Base-by-base conservation (phyloP, 1,139 yeast genomes). In the Hansenula sp. region DNA sequence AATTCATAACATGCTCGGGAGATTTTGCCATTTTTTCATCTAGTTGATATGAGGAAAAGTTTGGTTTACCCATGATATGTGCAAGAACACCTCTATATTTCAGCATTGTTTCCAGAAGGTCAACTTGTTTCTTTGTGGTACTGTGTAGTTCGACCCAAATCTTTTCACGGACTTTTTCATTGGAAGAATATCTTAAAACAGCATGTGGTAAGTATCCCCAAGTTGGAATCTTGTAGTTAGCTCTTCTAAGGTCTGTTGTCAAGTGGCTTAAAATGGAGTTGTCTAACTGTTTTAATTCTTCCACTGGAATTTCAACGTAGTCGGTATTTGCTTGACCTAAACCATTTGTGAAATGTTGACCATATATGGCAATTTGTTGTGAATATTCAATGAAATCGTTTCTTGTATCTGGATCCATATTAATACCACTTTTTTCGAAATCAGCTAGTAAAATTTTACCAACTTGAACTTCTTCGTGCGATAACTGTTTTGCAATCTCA, bases 371-470 rank as follows among this genome's bases (percentile, higher is more conserved):
- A 19, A 92, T 88, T 47, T 82, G 77, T 50, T 87, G 94, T 6
- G 96, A 85, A 32, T 89, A 66, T 14, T 77, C 73, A 24, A 92
- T 90, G 60, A 92, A 94, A 46, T 76, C 72, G 16, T 75, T 71
- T 45, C 95, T 70, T 1, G 85, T 75, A 24, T 69, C 66, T 0
- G 82, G 79, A 52, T 78, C 83, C 81, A 90, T 80, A 54, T 83
- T 84, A 31, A 90, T 86, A 1, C 98, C 98, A 0, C 96, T 86
- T 49, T 89, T 80, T 52, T 86, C 86, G 57, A 92, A 92, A 61
- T 94, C 99, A 39, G 85, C 81, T 46, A 82, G 69, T 34, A 94
- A 69, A 37, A 89, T 76, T 41, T 77, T 74, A 0, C 96, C 98
- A 2, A 90, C 97, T 40, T 82, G 76, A 13, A 77, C 60, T 57